A percentile compares a stretch with the other conserved stretches of the same genome.
These are phyloP conservation scores for Calocera viscosa DNA, from an alignment of 768 basidiomycete genomes.

Conservation along the genomic window DNA sequence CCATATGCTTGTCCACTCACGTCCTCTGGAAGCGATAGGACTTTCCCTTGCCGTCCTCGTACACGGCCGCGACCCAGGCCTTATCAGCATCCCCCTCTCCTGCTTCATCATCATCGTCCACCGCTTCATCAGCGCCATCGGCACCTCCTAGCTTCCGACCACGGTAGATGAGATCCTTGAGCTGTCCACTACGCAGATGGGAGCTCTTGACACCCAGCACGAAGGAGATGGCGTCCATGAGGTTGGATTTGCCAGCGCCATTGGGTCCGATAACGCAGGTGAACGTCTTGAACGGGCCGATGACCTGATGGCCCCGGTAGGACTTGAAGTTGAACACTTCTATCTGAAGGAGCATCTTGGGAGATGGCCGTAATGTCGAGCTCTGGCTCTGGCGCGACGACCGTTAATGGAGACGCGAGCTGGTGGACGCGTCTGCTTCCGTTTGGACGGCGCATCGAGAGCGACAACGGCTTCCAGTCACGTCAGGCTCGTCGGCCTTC, in stretches of 20 bases:
- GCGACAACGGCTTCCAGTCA: too few relatives aligned
- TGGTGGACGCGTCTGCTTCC: conserved; percentile 3
- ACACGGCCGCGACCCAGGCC: conserved; percentile 93
- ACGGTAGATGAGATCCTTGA: conserved; percentile 93
- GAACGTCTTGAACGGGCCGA: conserved; percentile 86
- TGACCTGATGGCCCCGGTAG: conserved; percentile 77
- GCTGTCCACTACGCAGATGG: conserved; percentile 80
- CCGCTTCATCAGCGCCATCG: conserved; percentile 34
- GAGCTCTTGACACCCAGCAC: conserved; percentile 93
- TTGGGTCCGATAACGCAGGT: conserved; percentile 96
- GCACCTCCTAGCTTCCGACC: conserved; percentile 53
- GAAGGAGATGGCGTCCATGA: conserved; percentile 99
- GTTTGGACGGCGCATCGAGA: neutral
- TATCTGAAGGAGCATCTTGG: conserved; percentile 30
- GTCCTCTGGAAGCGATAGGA: conserved; percentile 88
- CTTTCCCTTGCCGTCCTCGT: conserved; percentile 58
- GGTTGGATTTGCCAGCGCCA: conserved; percentile 96
- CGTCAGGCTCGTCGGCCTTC: too few relatives aligned
- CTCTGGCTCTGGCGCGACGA: neutral
- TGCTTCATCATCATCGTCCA: conserved; percentile 32
- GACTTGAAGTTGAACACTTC: conserved; percentile 97
- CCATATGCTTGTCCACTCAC: conserved; percentile 39
- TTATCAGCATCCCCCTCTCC: conserved; percentile 80
- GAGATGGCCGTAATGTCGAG: neutral
- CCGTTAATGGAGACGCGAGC: neutral